phyloP scores from a whole-genome alignment of 306 rosid species.

The Quercus alba region DNA sequence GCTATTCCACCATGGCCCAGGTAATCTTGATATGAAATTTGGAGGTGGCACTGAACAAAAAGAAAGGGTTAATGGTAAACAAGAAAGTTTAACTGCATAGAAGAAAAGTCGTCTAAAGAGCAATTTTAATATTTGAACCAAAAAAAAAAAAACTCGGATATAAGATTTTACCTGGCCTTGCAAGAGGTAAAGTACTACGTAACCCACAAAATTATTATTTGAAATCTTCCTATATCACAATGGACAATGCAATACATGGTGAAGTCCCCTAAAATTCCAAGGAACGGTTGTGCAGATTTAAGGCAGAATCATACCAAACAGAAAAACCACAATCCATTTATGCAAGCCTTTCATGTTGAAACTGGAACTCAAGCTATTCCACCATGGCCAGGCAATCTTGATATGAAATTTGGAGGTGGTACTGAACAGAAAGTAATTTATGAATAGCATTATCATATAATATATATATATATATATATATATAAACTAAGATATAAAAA shows the following conservation, averaged over 20 bases:
- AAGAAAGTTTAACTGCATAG: not conserved
- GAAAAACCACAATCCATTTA: slow-evolving; percentile 87
- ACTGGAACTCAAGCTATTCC: slow-evolving; percentile 92
- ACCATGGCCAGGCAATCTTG: slow-evolving; percentile 91
- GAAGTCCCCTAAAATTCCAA: slow-evolving; percentile 12
- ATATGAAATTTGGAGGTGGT: slow-evolving; percentile 5
- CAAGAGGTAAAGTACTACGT: too few relatives aligned
- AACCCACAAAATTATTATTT: too few relatives aligned
- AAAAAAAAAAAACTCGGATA: too few relatives aligned
- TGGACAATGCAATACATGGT: slow-evolving; percentile 7
- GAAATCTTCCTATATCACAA: too few relatives aligned
- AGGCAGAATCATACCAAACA: slow-evolving; percentile 64
- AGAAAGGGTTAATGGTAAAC: slow-evolving; percentile 18
- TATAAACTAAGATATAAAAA: too few relatives aligned
- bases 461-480: too few relatives aligned
- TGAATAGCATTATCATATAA: too few relatives aligned
- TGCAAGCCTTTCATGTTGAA: slow-evolving; percentile 80
- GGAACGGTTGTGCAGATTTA: slow-evolving; percentile 14
- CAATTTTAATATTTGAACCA: too few relatives aligned
- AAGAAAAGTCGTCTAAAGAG: too few relatives aligned
- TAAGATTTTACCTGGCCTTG: too few relatives aligned
- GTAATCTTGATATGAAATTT: slow-evolving; percentile 58
- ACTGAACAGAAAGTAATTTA: not conserved
- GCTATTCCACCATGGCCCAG: slow-evolving; percentile 91
- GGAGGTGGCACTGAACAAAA: not conserved